Conservation (phyloP, 192 early-diverging fungal genomes). For the Glomus cerebriforme region DNA sequence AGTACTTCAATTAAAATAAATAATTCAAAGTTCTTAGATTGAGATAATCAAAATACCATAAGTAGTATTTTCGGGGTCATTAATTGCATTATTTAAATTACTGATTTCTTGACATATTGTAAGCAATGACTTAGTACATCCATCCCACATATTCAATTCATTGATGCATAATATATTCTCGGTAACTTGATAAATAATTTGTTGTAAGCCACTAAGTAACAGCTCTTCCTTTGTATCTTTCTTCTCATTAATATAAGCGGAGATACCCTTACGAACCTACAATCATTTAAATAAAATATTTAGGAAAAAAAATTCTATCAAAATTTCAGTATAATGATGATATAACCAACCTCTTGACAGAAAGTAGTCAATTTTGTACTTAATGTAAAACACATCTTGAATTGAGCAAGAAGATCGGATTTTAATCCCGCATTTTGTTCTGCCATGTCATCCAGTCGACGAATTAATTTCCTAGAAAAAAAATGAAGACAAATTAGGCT, state of each 20-base stretch:
- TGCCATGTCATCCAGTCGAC: conserved; percentile 63
- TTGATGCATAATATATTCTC: conserved; percentile 58
- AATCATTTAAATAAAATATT: background rate
- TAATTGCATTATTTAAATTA: conserved; percentile 47
- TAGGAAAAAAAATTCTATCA: background rate
- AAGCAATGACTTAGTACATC: conserved; percentile 53
- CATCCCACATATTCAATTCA: conserved; percentile 64
- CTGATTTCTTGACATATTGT: conserved; percentile 49
- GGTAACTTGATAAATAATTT: conserved; percentile 59
- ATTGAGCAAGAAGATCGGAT: conserved; percentile 48
- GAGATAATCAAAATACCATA: background rate
- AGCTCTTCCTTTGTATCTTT: conserved; percentile 48
- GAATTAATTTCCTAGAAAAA: conserved; percentile 59
- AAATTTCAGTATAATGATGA: conserved; percentile 16
- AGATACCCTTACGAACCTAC: conserved; percentile 42
- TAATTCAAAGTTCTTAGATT: background rate
- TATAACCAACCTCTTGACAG: conserved; percentile 46
- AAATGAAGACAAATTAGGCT: background rate
- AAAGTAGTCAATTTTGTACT: conserved; percentile 54
- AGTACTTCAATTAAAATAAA: background rate
- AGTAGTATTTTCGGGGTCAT: conserved; percentile 46
- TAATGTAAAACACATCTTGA: conserved; percentile 47
- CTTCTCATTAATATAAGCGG: conserved; percentile 47
- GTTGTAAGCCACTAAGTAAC: conserved; percentile 47
- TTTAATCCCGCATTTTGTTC: conserved; percentile 50